phyloP scores from a whole-genome alignment of 345 rosid genomes.

The Pseudoturritis turrita region DNA sequence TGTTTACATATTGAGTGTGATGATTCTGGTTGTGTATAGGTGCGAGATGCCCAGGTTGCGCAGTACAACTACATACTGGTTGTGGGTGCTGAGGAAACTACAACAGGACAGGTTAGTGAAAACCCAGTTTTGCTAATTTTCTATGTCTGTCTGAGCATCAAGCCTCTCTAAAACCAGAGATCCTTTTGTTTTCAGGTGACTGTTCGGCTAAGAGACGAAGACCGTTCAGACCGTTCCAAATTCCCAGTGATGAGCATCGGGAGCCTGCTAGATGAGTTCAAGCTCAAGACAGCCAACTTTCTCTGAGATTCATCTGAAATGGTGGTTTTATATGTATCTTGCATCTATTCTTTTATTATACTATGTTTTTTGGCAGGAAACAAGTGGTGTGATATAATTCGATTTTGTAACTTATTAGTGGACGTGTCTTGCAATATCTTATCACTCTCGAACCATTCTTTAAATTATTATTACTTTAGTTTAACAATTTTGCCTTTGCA shows the following conservation, averaged over 20 bases:
- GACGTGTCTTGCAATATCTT: too few species aligned
- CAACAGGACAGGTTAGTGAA: conserved; percentile 42
- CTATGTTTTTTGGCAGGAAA: too few species aligned
- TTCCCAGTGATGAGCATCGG: not conserved
- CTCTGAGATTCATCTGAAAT: not conserved
- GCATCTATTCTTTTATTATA: too few species aligned
- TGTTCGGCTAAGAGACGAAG: not conserved
- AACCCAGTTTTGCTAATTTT: not conserved
- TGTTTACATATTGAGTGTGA: not conserved
- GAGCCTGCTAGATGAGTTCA: not conserved
- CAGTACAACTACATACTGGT: conserved; percentile 77
- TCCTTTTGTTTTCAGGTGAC: not conserved
- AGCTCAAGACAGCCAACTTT: not conserved
- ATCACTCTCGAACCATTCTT: too few species aligned
- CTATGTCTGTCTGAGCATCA: not conserved
- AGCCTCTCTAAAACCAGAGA: not conserved
- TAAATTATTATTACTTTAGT: too few species aligned
- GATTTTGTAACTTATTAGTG: too few species aligned
- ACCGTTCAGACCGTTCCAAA: not conserved
- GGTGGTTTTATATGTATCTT: too few species aligned
- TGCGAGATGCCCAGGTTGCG: conserved; percentile 83
- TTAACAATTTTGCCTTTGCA: too few species aligned
- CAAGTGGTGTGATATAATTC: too few species aligned
- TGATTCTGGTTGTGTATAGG: conserved; percentile 34
- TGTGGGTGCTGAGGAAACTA: conserved; percentile 69